Percentiles rank a stretch among this genome's conserved stretches.
These are phyloP conservation scores for Cairneyella variabilis DNA, from an alignment of 495 filamentous ascomycete species.

Conservation along the genomic window DNA sequence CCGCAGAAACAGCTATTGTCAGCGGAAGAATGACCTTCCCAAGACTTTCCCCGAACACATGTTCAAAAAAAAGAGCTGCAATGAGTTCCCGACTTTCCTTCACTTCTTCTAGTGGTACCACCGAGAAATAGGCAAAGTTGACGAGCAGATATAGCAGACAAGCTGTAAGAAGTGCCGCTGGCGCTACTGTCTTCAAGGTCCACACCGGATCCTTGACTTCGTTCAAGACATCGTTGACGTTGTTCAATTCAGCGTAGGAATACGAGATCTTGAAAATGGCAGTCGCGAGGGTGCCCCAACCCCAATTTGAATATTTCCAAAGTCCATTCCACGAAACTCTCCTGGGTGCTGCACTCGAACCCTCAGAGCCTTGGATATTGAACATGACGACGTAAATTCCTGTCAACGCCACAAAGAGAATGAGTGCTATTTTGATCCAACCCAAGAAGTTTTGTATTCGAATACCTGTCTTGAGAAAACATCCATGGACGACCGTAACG, in stretches of 20 bases:
- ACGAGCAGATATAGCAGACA: slow-evolving; percentile 62
- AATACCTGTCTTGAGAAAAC: slow-evolving; percentile 59
- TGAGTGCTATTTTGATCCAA: slow-evolving; percentile 59
- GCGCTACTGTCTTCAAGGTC: slow-evolving; percentile 61
- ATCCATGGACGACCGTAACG: slow-evolving; percentile 59
- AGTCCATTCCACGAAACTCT: slow-evolving; percentile 33
- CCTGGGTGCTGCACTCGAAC: background rate
- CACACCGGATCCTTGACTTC: slow-evolving; percentile 67
- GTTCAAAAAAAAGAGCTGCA: slow-evolving; percentile 64
- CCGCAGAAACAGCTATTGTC: slow-evolving; percentile 62
- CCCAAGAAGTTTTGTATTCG: slow-evolving; percentile 63
- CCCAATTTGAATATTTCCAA: slow-evolving; percentile 54
- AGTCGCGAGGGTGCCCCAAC: slow-evolving; percentile 52
- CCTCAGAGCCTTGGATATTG: slow-evolving; percentile 25
- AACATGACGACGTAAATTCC: slow-evolving; percentile 51
- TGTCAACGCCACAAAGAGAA: slow-evolving; percentile 61
- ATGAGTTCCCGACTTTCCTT: slow-evolving; percentile 64
- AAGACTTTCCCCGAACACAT: slow-evolving; percentile 55
- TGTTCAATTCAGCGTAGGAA: slow-evolving; percentile 63
- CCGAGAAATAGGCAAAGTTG: slow-evolving; percentile 67
- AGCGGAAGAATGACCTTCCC: slow-evolving; percentile 57
- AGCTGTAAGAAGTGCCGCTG: slow-evolving; percentile 56
- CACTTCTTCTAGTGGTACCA: slow-evolving; percentile 65
- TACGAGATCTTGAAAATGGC: slow-evolving; percentile 72
- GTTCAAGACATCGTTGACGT: slow-evolving; percentile 73